Evolutionary conservation across 2,329 filamentous ascomycete species (phyloP), one percentile per base, ranked within the genome.

Genomic region (Talaromyces sp.): DNA sequence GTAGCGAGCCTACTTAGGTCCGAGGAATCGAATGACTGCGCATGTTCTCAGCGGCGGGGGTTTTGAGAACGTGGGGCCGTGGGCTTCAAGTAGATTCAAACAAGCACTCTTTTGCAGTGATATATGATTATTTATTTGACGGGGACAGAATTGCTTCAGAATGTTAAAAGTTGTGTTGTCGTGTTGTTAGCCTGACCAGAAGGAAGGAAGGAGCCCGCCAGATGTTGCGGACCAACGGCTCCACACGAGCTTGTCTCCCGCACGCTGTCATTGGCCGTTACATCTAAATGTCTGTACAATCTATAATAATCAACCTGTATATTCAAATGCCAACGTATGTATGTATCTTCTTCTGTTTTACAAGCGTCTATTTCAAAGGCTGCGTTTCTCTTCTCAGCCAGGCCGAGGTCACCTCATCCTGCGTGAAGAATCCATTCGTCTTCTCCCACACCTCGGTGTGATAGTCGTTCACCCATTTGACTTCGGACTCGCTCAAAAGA

Each of bases 371-470:
- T 72, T 63, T 74, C 77, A 31, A 70, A 84, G 87, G 85, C 69
- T 84, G 82, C n/a, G 91, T 96, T 80, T 99, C 95, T 70, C 91
- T 86, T 78, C 91, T 85, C 69, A 99, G 80, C 94, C 94, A 99
- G 60, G 84, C 85, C 75, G 85, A 79, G 1, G 91, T 90, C 68
- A 89, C 73, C 56, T 86, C 78, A 72, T 96, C 92, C 2, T 86
- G 80, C 66, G 88, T 81, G 69, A 99, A 94, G 76, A 86, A 92
- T 18, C 79, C 81, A 72, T 86, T 87, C 4, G 92, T 96, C 82
- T 95, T 96, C 63, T 89, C 85, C 74, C 87, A 85, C 16, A 99
- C 88, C 73, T 95, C 88, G 36, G 82, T 78, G 73, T 96, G 90
- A 73, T 96, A 96, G 50, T 87, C 83, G 70, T 98, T 96, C 67